Percentiles rank a stretch among this genome's conserved stretches.
These are phyloP conservation scores for Eremochloa ophiuroides DNA, from an alignment of 176 grass and related monocot species.

Conservation along the genomic window DNA sequence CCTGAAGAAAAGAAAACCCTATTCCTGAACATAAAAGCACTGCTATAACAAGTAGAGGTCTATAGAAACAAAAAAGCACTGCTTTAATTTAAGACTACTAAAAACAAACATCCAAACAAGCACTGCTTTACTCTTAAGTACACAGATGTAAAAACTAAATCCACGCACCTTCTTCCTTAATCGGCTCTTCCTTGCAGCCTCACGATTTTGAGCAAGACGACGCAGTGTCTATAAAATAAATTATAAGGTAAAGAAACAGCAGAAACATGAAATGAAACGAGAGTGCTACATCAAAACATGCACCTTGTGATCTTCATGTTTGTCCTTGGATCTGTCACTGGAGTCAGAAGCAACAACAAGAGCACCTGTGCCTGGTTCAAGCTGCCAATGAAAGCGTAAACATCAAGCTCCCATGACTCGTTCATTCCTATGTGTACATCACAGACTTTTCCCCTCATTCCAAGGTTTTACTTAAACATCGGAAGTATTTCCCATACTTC, in stretches of 20 bases:
- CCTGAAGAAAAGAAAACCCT: background rate
- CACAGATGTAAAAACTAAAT: slow-evolving; percentile 25
- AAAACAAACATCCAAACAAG: slow-evolving; percentile 28
- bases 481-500: too few relatives aligned
- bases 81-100: too few relatives aligned
- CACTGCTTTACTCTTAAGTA: background rate
- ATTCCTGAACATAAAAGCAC: background rate
- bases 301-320: slow-evolving; percentile 82
- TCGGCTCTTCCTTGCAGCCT: slow-evolving; percentile 96
- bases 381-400: slow-evolving; percentile 43
- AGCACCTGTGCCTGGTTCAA: slow-evolving; percentile 53
- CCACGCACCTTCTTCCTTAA: slow-evolving; percentile 93
- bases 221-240: slow-evolving; percentile 56
- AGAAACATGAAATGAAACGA: background rate
- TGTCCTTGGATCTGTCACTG: slow-evolving; percentile 90
- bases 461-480: background rate
- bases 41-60: background rate
- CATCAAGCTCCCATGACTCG: slow-evolving; percentile 26
- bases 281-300: slow-evolving; percentile 6
- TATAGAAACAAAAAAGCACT: background rate
- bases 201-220: slow-evolving; percentile 96
- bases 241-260: slow-evolving; percentile 25
- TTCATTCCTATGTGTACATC: slow-evolving; percentile 3
- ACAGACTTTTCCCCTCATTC: background rate
- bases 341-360: slow-evolving; percentile 69